Conservation (phyloP, 768 basidiomycete genomes). For the Trametes gibbosa region DNA sequence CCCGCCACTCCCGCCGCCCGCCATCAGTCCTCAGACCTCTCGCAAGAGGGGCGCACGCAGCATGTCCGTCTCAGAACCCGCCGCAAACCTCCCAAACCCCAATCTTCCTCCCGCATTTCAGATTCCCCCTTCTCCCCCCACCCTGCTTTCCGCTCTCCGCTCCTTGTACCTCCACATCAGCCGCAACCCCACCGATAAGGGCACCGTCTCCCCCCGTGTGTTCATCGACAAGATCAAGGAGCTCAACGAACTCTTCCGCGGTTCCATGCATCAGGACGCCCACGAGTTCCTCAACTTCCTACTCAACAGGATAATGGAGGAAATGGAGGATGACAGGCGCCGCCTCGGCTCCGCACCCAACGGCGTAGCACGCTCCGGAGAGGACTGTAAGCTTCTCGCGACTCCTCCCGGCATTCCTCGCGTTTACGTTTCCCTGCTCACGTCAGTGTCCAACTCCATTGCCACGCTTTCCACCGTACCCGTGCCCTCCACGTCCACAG, state of each 20-base stretch:
- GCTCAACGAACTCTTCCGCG: conserved; percentile 87
- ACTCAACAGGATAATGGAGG: conserved; percentile 90
- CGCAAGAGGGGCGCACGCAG: conserved; percentile 63
- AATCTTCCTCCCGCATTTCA: conserved; percentile 36
- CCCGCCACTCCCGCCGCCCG: conserved; percentile 35
- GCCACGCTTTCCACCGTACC: conserved; percentile 49
- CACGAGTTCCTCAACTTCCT: conserved; percentile 97
- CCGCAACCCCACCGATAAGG: conserved; percentile 71
- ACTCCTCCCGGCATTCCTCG: not conserved
- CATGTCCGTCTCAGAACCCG: conserved; percentile 33
- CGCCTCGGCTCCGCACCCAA: conserved; percentile 4
- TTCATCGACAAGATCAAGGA: conserved; percentile 94
- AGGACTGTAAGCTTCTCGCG: conserved; percentile 59
- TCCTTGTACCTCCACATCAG: conserved; percentile 88
- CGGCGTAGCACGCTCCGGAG: conserved; percentile 31
- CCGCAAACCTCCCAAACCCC: conserved; percentile 18
- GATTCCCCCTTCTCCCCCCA: conserved; percentile 61
- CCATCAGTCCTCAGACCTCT: conserved; percentile 28
- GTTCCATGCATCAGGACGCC: conserved; percentile 95
- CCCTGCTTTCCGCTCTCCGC: conserved; percentile 88
- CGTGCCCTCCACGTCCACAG: conserved; percentile 47
- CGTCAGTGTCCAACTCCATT: conserved; percentile 58
- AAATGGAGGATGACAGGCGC: conserved; percentile 70
- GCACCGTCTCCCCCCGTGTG: conserved; percentile 84
- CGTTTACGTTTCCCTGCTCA: conserved; percentile 3